Percentiles rank a stretch among this genome's conserved stretches.
Evolutionary conservation across 73 alveolate genomes (phyloP).

Genomic region (Urostyla sp.): DNA sequence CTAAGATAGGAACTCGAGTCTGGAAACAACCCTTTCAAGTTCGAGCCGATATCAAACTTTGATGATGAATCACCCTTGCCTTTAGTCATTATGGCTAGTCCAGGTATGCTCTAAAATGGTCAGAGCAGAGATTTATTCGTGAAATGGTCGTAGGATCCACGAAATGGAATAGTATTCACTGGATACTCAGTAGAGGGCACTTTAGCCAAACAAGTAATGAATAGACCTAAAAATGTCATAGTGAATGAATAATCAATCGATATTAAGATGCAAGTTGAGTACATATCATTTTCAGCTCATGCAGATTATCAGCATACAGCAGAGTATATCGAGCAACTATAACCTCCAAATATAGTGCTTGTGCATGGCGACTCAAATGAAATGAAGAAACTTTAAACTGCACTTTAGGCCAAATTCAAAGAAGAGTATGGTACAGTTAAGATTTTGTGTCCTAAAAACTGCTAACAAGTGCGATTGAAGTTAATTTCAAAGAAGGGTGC

Average conservation of each 20-base stretch:
- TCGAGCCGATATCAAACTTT: constrained; percentile 81
- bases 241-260: constrained; percentile 60
- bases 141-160: constrained; percentile 90
- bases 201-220: constrained; percentile 91
- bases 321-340: constrained; percentile 88
- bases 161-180: constrained; percentile 93
- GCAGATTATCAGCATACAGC: constrained; percentile 95
- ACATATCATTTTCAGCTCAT: constrained; percentile 98
- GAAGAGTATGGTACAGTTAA: constrained; percentile 80
- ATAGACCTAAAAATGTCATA: constrained; percentile 77
- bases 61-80: constrained; percentile 76
- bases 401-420: constrained; percentile 73
- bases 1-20: constrained; percentile 81
- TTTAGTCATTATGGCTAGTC: constrained; percentile 96
- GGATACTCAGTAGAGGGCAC: constrained; percentile 98
- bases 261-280: constrained; percentile 90
- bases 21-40: constrained; percentile 93
- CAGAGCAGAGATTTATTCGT: constrained; percentile 91
- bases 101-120: constrained; percentile 98
- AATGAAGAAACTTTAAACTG: constrained; percentile 88
- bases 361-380: constrained; percentile 99
- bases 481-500: constrained; percentile 79
- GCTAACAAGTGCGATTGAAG: constrained; percentile 78
- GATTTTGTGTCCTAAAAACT: constrained; percentile 87
- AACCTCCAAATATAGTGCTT: constrained; percentile 95